These are phyloP conservation scores for Ogataea methylovora DNA, from an alignment of 805 yeast genomes.

Conservation along the genomic window DNA sequence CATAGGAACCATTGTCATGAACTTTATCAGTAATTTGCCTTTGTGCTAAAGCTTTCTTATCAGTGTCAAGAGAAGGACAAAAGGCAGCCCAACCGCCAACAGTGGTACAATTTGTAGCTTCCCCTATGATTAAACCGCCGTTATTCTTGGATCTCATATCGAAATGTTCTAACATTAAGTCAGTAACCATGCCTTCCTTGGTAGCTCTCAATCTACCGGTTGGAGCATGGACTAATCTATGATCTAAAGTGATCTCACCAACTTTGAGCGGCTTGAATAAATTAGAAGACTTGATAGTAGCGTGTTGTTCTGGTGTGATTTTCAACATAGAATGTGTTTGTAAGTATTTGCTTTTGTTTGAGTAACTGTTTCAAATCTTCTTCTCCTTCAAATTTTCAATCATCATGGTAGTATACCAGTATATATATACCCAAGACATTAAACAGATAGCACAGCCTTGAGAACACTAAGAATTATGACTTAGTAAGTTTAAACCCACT, in stretches of 20 bases:
- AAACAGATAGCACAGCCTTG: too few species aligned
- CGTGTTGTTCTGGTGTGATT: too few species aligned
- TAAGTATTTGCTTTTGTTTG: too few species aligned
- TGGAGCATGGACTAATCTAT: slow-evolving; percentile 11
- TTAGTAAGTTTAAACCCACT: too few species aligned
- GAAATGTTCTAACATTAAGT: slow-evolving; percentile 37
- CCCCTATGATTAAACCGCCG: slow-evolving; percentile 31
- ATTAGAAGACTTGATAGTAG: too few species aligned
- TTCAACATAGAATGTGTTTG: too few species aligned
- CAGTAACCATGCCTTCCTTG: slow-evolving; percentile 27
- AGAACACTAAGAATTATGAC: too few species aligned
- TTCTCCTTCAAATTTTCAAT: slow-evolving; percentile 17
- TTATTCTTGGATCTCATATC: slow-evolving; percentile 37
- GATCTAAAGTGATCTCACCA: slow-evolving; percentile 2
- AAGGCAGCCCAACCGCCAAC: too few species aligned
- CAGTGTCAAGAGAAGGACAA: slow-evolving; percentile 39
- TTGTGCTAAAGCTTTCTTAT: slow-evolving; percentile 33
- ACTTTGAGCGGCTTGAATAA: not conserved
- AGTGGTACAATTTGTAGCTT: slow-evolving; percentile 16
- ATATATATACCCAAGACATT: too few species aligned
- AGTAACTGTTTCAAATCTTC: slow-evolving; percentile 6
- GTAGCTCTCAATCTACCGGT: slow-evolving; percentile 10
- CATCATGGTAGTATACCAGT: too few species aligned
- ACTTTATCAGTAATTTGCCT: slow-evolving; percentile 31
- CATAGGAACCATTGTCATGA: slow-evolving; percentile 35